Conservation (phyloP, 163 green algal species). For the Chlamydomonas reinhardtii region DNA sequence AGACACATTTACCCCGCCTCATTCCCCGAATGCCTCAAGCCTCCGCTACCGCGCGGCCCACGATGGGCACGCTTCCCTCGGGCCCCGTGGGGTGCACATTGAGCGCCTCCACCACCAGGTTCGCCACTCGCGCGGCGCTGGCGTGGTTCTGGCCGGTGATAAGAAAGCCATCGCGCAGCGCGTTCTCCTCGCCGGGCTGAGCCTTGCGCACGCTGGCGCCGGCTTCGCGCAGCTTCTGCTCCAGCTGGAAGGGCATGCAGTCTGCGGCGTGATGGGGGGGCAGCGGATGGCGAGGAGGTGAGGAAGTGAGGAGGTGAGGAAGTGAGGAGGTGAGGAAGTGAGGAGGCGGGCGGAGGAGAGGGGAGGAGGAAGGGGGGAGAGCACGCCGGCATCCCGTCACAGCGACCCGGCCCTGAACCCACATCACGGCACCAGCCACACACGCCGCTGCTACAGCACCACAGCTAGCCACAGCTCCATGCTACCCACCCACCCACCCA, state of each 20-base stretch:
- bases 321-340: not conserved
- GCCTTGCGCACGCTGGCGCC: conserved; percentile 4
- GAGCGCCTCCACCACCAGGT: conserved; percentile 26
- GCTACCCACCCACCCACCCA: too few species aligned
- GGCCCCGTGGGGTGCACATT: conserved; percentile 20
- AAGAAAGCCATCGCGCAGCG: conserved; percentile 8
- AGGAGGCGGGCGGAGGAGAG: too few species aligned
- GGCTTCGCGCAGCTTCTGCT: conserved; percentile 28
- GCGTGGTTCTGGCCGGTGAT: conserved; percentile 44
- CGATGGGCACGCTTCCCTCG: not conserved
- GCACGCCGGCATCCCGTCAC: too few species aligned
- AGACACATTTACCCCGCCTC: too few species aligned
- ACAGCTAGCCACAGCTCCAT: too few species aligned
- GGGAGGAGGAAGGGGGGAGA: too few species aligned
- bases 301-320: not conserved
- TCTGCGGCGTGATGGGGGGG: not conserved
- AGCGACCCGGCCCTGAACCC: too few species aligned
- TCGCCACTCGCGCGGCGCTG: conserved; percentile 12
- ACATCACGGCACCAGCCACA: too few species aligned
- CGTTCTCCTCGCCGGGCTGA: conserved; percentile 8
- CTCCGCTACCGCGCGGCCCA: conserved; percentile 2
- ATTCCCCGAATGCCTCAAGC: too few species aligned
- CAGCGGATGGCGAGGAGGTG: not conserved
- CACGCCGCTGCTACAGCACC: too few species aligned
- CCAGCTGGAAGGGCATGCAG: conserved; percentile 39